Percentiles rank a stretch among this genome's conserved stretches.
These are phyloP conservation scores for Lentinula lateritia DNA, from an alignment of 768 basidiomycete genomes.

Conservation along the genomic window DNA sequence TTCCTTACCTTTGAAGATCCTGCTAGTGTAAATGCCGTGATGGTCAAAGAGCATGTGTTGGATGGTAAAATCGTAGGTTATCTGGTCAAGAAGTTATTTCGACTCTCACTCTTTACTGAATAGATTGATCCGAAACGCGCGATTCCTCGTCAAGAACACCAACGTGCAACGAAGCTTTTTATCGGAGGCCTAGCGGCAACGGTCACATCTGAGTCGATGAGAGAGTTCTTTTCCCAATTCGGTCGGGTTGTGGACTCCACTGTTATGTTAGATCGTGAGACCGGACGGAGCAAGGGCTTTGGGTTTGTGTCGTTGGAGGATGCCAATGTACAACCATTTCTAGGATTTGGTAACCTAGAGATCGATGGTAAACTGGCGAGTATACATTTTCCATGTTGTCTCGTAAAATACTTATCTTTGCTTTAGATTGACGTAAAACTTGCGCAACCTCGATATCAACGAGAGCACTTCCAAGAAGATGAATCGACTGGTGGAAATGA, in stretches of 20 bases:
- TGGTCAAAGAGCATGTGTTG: conserved; percentile 90
- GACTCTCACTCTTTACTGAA: conserved; percentile 26
- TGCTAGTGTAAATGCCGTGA: conserved; percentile 89
- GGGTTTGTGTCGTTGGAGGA: conserved; percentile 97
- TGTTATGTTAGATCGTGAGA: conserved; percentile 97
- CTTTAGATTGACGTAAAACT: conserved; percentile 93
- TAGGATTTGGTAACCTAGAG: conserved; percentile 83
- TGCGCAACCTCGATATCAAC: conserved; percentile 85
- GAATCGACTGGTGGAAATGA: conserved; percentile 38
- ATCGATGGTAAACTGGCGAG: conserved; percentile 93
- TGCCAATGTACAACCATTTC: conserved; percentile 80
- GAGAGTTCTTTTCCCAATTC: conserved; percentile 88
- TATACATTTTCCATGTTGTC: conserved; percentile 27
- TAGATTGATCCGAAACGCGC: conserved; percentile 99
- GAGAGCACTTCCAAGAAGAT: conserved; percentile 59
- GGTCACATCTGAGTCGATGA: conserved; percentile 92
- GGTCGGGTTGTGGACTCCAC: conserved; percentile 97
- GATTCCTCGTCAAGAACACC: conserved; percentile 94
- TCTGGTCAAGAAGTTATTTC: conserved; percentile 35
- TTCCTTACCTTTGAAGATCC: conserved; percentile 96
- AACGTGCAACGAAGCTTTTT: conserved; percentile 89
- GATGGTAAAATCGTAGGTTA: conserved; percentile 94
- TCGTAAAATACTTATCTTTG: not conserved
- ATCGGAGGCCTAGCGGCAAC: conserved; percentile 90
- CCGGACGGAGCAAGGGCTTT: conserved; percentile 92